Base-by-base conservation (phyloP, 2,329 filamentous ascomycete genomes). In the Colletotrichum plurivorum region DNA sequence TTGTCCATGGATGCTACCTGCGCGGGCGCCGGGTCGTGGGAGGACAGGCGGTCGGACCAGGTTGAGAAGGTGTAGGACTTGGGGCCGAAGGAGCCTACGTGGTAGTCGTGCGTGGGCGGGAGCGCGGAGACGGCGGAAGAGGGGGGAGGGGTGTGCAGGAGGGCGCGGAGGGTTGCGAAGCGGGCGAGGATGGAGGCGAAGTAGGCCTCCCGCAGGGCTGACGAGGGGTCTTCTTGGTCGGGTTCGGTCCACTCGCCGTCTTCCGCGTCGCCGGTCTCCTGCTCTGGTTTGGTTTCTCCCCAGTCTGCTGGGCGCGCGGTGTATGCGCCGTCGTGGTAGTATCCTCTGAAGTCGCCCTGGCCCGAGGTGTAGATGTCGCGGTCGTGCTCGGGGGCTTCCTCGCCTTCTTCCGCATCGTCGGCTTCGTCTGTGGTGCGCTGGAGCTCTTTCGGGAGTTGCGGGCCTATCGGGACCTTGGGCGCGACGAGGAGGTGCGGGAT, bases 271-370 rank as follows among this genome's bases (percentile, higher is more conserved):
- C 73, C 65, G 12, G 76, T 75, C 7, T 74, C 69, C 9, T 75
- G 10, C 70, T 8, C 5, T 43, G 46, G 46, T 20, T 49, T 46
- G 3, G 18, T 9, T 5, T 74, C 72, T 1, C 71, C 69, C 52
- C 77, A 72, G 25, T 73, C 73, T 31, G 84, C 81, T 0, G 88
- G 85, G 3, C 86, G 84, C 4, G 90, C 92, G 25, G 92, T 89
- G 77, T 94, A 97, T 45, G 93, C 92, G 56, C 94, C 94, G 73
- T 97, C 93, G 16, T 90, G 83, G 77, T 93, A 96, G 75, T 89
- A 91, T 12, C 92, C 92, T 63, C 87, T 81, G 22, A 84, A 82
- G 74, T 92, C 88, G 61, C 86, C 85, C 20, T 79, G 71, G 6
- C 84, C 84, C 65, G 83, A 77, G 9, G 83, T 75, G 74, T 90